A percentile compares a stretch with the other conserved stretches of the same genome.
Evolutionary conservation across 805 yeast genomes (phyloP).

Genomic region (Pichia exigua): DNA sequence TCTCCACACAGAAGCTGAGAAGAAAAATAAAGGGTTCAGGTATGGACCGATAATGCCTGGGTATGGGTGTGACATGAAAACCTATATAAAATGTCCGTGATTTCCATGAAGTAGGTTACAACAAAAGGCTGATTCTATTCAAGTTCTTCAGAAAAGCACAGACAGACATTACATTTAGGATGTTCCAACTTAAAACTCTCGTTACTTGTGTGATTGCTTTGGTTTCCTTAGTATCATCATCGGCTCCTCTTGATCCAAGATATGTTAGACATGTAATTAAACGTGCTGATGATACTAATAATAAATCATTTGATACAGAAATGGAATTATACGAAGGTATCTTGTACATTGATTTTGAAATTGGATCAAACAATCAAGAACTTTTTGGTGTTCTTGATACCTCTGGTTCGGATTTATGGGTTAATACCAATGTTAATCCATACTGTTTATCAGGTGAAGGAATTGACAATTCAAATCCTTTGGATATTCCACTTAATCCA

Average conservation of each 20-base stretch:
- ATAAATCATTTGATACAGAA: not conserved
- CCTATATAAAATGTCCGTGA: no score
- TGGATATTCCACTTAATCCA: not conserved
- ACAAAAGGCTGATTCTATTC: no score
- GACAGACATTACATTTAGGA: not conserved
- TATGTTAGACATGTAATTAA: not conserved
- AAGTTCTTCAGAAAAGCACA: not conserved
- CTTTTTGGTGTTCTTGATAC: constrained; percentile 78
- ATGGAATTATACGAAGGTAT: not conserved
- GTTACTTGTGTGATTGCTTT: not conserved
- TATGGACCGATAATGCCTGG: not conserved
- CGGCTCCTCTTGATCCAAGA: not conserved
- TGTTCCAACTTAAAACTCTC: not conserved
- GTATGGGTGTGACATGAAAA: no score
- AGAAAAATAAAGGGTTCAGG: not conserved
- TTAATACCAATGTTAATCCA: constrained; percentile 21
- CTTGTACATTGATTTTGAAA: constrained; percentile 60
- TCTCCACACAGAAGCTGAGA: not conserved
- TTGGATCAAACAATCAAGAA: constrained; percentile 94
- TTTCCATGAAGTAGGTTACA: not conserved
- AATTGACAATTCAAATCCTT: not conserved
- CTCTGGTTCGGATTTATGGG: constrained; percentile 95
- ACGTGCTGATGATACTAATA: not conserved
- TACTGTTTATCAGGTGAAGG: not conserved
- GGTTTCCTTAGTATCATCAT: not conserved